These are phyloP conservation scores for Nadsonia commutata DNA, from an alignment of 1,139 yeast genomes.

Conservation along the genomic window DNA sequence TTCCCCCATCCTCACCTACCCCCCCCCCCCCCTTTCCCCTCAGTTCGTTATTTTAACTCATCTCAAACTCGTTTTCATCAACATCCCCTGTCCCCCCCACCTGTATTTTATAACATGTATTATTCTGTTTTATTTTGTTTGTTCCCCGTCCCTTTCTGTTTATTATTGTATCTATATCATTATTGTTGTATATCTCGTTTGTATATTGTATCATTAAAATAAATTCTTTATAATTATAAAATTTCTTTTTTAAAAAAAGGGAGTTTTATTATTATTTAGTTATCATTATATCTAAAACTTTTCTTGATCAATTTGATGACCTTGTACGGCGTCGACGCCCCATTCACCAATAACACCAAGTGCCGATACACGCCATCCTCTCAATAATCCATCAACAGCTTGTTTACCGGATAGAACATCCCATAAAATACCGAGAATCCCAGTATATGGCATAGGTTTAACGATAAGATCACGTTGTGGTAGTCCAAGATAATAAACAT, in stretches of 20 bases:
- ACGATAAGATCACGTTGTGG: slow-evolving; percentile 17
- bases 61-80: background rate
- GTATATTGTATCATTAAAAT: background rate
- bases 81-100: background rate
- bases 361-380: slow-evolving; percentile 86
- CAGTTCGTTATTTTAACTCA: background rate
- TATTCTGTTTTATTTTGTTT: no score
- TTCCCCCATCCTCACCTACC: background rate
- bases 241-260: no score
- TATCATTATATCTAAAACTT: slow-evolving; percentile 12
- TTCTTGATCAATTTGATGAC: slow-evolving; percentile 29
- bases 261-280: no score
- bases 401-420: slow-evolving; percentile 29
- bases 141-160: background rate
- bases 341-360: slow-evolving; percentile 70
- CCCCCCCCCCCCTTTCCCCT: background rate
- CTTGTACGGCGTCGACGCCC: slow-evolving; percentile 55
- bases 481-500: slow-evolving; percentile 41
- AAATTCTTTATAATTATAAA: background rate
- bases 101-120: background rate
- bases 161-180: background rate
- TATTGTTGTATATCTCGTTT: background rate
- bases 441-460: slow-evolving; percentile 29
- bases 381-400: slow-evolving; percentile 39
- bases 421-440: slow-evolving; percentile 37